phyloP scores from a whole-genome alignment of 164 flowering plant genomes.

The Magnolia kwangsiensis region DNA sequence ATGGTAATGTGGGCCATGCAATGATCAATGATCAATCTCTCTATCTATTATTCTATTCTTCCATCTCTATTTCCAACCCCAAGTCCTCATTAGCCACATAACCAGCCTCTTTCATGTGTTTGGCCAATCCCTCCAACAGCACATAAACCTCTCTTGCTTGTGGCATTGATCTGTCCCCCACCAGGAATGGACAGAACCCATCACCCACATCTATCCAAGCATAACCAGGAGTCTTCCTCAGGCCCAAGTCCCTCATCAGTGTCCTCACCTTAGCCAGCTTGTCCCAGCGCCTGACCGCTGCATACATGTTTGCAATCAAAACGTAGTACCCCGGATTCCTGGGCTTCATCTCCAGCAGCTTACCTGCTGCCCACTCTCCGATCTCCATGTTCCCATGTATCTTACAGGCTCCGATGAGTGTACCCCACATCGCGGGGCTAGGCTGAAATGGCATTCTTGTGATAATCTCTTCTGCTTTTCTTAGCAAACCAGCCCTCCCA shows the following conservation, averaged over 20 bases:
- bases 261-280: constrained; percentile 47
- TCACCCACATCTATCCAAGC: constrained; percentile 49
- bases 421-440: constrained; percentile 55
- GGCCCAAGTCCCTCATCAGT: constrained; percentile 51
- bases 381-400: constrained; percentile 43
- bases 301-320: constrained; percentile 58
- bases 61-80: constrained; percentile 17
- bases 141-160: constrained; percentile 28
- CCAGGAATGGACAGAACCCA: constrained; percentile 41
- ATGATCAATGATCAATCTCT: neutral
- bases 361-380: constrained; percentile 61
- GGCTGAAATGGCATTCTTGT: constrained; percentile 46
- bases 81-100: constrained; percentile 23
- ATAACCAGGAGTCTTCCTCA: constrained; percentile 47
- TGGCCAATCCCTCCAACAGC: constrained; percentile 37
- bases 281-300: constrained; percentile 47
- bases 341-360: constrained; percentile 44
- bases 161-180: constrained; percentile 40
- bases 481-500: constrained; percentile 57
- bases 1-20: neutral
- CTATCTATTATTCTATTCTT: neutral
- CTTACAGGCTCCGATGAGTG: constrained; percentile 49
- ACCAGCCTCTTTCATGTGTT: constrained; percentile 41
- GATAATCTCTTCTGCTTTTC: constrained; percentile 40
- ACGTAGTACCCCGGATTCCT: constrained; percentile 52